Base-by-base conservation (phyloP, 179 eudicot genomes). In the Beta corolliflora region DNA sequence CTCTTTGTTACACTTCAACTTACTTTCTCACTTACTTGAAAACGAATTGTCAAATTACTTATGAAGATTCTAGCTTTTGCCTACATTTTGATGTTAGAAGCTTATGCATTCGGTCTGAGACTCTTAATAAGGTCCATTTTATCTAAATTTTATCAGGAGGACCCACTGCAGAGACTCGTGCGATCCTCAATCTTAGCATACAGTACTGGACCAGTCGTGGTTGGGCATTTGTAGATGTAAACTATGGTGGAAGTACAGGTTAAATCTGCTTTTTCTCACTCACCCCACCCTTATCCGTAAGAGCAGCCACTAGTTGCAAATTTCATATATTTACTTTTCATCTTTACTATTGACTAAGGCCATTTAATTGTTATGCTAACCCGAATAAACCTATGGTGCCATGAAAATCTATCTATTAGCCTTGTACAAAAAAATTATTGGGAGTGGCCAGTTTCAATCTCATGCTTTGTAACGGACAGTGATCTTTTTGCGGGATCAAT, bases 201-300 rank as follows among this genome's bases (percentile, higher is more conserved):
- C 99, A 96, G 81, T 96, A 91, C 85, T 96, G 99, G 98, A 96
- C 99, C 73, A 96, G 98, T 85, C 94, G 97, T 81, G 99, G 99
- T 71, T 96, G 99, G 99, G 98, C 93, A 61, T 87, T 91, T 85
- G 98, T 90, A 79, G 98, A 96, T 89, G 99, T 94, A 78, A 95
- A 96, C 82, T 96, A 94, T 77, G 98, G 99, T 81, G 99, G 99
- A 87, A 96, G 98, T 89, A 91, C 97, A 81, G 99, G 99, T 93
- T 82, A 76, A 86, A 69, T 66, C 18, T 61, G 14, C 66, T 21
- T 61, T 76, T 16, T 31, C 64, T 63, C 36, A 29, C 54, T 8
- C 15, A 56, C 56, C 23, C 50, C n/a, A 68, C 36, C 10, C 48
- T 61, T 8, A 73, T 82, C 59, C 41, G 23, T 54, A 15, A 11